Conservation (phyloP, 805 yeast genomes). For the Yamadazyma akitaensis region DNA sequence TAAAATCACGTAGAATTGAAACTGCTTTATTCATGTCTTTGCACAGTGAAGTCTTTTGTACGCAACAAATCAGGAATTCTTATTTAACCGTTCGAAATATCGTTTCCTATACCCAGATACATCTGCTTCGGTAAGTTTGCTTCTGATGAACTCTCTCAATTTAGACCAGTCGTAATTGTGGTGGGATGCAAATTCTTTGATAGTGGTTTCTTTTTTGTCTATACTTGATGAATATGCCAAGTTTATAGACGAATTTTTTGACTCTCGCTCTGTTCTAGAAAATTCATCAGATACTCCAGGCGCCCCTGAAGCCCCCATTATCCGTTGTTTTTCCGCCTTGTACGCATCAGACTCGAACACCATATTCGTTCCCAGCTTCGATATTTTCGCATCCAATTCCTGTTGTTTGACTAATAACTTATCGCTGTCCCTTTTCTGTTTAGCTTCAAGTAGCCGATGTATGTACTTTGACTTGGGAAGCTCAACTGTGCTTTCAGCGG, state of each 20-base stretch:
- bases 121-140: constrained; percentile 15
- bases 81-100: constrained; percentile 11
- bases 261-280: not conserved
- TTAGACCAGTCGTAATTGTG: not conserved
- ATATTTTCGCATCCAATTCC: constrained; percentile 32
- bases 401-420: constrained; percentile 36
- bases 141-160: constrained; percentile 7
- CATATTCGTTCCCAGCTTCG: constrained; percentile 29
- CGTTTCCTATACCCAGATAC: constrained; percentile 12
- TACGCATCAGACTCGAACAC: constrained; percentile 50
- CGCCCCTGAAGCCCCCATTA: not conserved
- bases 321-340: constrained; percentile 16
- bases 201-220: not conserved
- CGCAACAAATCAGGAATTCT: not conserved
- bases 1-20: too few relatives aligned
- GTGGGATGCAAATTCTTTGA: not conserved
- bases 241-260: not conserved
- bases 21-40: too few relatives aligned
- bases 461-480: constrained; percentile 27
- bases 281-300: not conserved
- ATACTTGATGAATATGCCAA: not conserved
- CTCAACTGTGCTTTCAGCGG: not conserved
- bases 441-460: constrained; percentile 41
- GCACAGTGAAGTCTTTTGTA: too few relatives aligned
- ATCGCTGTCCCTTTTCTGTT: constrained; percentile 45